Evolutionary conservation across 345 rosid species (phyloP), one percentile per base, ranked within the genome.

Genomic region (Eucalyptus guilfoylei): DNA sequence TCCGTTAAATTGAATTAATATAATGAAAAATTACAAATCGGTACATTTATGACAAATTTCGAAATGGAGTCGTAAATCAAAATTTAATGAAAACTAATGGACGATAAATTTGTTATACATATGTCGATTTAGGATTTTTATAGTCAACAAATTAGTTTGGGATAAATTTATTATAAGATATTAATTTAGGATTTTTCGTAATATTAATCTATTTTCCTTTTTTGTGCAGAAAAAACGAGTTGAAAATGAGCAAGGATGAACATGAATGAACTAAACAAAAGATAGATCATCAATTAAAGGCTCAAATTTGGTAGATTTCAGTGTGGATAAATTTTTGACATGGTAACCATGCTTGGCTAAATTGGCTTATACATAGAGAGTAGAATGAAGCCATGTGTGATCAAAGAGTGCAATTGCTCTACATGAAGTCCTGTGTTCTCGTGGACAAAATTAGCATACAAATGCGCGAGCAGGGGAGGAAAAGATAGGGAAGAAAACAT

Each of bases 81-180:
- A 17, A 19, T 16, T 52, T 3, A 17, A 7, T 7, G 1, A 0
- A 50, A 52, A 52, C 2, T 52, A 52, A 52, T 3, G 19, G 1
- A 50, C n/a, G n/a, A n/a, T n/a, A n/a, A n/a, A n/a, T n/a, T n/a
- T 50, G 0, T 50, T 23, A 3, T 2, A 7, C 7, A 4, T 17
- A 50, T 1, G 17, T 7, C 9, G 2, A 1, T 52, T 52, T 52
- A 16, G 48, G 0, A 3, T 52, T 19, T 45, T 45, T 1, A 45
- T 45, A 45, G 4, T 45, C 12, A 52, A 52, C 17, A 17, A 52
- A 52, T 52, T 1, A 7, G 19, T 52, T 52, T 52, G 4, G 17
- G 23, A 19, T 52, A 52, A 50, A 3, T 50, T 50, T 17, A n/a
- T n/a, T n/a, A n/a, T n/a, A n/a, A n/a, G n/a, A n/a, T n/a, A n/a